A percentile compares a stretch with the other conserved stretches of the same genome.
phyloP scores from a whole-genome alignment of 257 asterid genomes.

The Haberlea rhodopensis region DNA sequence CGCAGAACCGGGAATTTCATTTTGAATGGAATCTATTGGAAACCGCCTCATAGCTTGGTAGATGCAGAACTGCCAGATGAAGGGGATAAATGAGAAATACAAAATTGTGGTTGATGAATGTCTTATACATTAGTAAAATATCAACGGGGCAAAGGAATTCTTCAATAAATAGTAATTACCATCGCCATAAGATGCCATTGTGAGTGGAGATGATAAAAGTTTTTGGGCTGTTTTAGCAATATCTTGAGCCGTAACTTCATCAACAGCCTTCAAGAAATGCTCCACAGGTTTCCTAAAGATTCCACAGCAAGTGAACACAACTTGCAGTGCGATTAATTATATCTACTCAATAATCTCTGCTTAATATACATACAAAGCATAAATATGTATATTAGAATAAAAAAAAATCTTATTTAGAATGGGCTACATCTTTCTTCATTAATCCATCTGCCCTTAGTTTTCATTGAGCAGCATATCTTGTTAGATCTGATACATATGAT shows the following conservation, averaged over 20 bases:
- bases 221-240: conserved; percentile 43
- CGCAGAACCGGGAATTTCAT: conserved; percentile 25
- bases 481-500: not conserved
- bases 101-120: not conserved
- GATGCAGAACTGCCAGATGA: conserved; percentile 56
- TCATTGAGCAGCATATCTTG: not conserved
- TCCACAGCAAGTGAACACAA: conserved; percentile 20
- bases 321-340: conserved; percentile 1
- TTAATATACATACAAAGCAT: not conserved
- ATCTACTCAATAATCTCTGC: not conserved
- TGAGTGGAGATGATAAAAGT: conserved; percentile 73
- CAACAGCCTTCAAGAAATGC: conserved; percentile 67
- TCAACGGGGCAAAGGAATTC: not conserved
- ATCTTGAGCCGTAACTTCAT: conserved; percentile 54
- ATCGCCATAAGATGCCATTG: conserved; percentile 93
- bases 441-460: not conserved
- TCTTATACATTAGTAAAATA: conserved; percentile 1
- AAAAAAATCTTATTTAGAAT: not conserved
- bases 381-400: not conserved
- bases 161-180: conserved; percentile 44
- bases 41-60: conserved; percentile 70
- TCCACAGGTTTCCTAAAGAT: conserved; percentile 78
- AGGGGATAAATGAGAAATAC: conserved; percentile 6
- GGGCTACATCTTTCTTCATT: not conserved
- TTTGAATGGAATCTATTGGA: conserved; percentile 44